Evolutionary conservation across 805 yeast genomes (phyloP), one percentile per base, ranked within the genome.

Genomic region (Saccharomyces paradoxus): DNA sequence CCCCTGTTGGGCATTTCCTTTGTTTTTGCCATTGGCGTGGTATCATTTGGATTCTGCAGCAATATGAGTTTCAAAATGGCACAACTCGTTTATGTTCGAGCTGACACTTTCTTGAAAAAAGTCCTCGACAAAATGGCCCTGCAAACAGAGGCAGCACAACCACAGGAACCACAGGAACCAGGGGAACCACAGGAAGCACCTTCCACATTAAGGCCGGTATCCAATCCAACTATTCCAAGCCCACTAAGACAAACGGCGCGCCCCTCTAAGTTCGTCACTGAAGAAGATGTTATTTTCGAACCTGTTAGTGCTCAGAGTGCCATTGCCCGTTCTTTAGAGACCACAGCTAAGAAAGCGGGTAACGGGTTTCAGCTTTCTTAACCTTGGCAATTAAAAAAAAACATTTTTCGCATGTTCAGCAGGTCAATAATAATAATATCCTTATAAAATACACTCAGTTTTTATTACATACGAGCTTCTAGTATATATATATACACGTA

Each of bases 1-100:
- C 73, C 73, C 26, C 53, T 68, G 41, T 48, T 69, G 48, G 53
- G 57, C 1, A 46, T 61, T 3, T 68, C 73, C 3, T 59, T 66
- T 50, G 47, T 61, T 10, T 67, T 68, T 50, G 71, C 71, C 1
- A 53, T 63, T 2, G 63, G 61, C 13, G 66, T 65, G 12, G 64
- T 68, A 1, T 46, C 62, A 3, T 60, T 66, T 49, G 71, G 70
- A 14, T 61, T 67, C 46, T 47, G 65, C 48, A 65, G 70, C 54
- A 66, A 65, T 41, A n/a, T 60, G 3, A 60, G 64, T 3, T 67
- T 66, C 52, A 61, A 60, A 46, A 44, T 59, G 28, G 69, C 68
- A 4, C 66, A 63, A 32, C 46, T 48, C 28, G 31, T 66, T 27
- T 68, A 66, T 55, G 58, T 60, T 24, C 60, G 56, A 49, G 49